Evolutionary conservation across 352 stramenopile species (phyloP).

Genomic region (Phytophthora fragariae): DNA sequence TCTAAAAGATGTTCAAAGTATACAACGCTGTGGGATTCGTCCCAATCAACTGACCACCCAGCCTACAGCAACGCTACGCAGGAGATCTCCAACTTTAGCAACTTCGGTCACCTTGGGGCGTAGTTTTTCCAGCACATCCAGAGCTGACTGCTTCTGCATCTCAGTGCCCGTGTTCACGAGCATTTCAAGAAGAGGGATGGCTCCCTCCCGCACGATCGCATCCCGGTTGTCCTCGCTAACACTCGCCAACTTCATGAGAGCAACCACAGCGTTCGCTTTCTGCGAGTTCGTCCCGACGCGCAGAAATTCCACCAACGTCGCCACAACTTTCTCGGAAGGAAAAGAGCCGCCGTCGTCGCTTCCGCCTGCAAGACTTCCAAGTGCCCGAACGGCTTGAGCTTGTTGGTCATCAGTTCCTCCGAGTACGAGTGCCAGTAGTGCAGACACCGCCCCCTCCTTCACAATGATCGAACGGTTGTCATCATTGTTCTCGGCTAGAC

Average conservation of each 20-base stretch:
- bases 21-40: not conserved
- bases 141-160: constrained; percentile 4
- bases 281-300: constrained; percentile 6
- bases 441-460: constrained; percentile 13
- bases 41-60: constrained; percentile 1
- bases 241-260: constrained; percentile 12
- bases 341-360: not conserved
- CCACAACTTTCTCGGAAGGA: constrained; percentile 1
- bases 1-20: not conserved
- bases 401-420: constrained; percentile 14
- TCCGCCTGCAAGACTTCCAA: constrained; percentile 8
- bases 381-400: constrained; percentile 5
- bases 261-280: constrained; percentile 11
- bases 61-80: constrained; percentile 6
- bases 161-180: constrained; percentile 4
- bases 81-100: not conserved
- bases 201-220: constrained; percentile 11
- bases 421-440: constrained; percentile 4
- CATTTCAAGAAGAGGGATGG: constrained; percentile 10
- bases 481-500: constrained; percentile 21
- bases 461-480: constrained; percentile 5
- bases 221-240: constrained; percentile 12
- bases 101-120: not conserved
- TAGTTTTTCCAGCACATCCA: constrained; percentile 4
- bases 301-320: constrained; percentile 11